These are phyloP conservation scores for Aphanocladium album DNA, from an alignment of 2,329 filamentous ascomycete species.

Conservation along the genomic window DNA sequence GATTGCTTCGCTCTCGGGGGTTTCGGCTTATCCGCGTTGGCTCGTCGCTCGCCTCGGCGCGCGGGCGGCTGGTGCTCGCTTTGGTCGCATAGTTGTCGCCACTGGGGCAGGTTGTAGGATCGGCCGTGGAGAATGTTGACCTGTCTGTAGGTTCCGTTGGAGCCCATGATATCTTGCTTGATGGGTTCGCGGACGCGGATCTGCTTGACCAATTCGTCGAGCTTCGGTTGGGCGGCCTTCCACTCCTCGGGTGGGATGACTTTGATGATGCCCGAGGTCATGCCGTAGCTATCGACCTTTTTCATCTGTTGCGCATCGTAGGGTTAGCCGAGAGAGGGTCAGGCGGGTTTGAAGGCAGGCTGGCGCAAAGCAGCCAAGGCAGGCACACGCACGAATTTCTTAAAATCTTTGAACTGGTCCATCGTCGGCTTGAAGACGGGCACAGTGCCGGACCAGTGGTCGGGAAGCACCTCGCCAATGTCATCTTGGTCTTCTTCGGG, in stretches of 20 bases:
- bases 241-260: slow-evolving; percentile 91
- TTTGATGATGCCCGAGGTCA: slow-evolving; percentile 96
- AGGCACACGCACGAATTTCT: slow-evolving; percentile 65
- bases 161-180: slow-evolving; percentile 96
- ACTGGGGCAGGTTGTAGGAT: slow-evolving; percentile 94
- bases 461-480: slow-evolving; percentile 74
- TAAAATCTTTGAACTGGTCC: slow-evolving; percentile 91
- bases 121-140: slow-evolving; percentile 95
- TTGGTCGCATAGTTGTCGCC: slow-evolving; percentile 89
- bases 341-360: not conserved
- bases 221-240: slow-evolving; percentile 71
- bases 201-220: slow-evolving; percentile 83
- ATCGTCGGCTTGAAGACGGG: slow-evolving; percentile 95
- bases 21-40: slow-evolving; percentile 51
- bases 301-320: slow-evolving; percentile 48
- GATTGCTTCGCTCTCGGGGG: slow-evolving; percentile 36
- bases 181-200: slow-evolving; percentile 95
- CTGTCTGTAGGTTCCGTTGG: slow-evolving; percentile 91
- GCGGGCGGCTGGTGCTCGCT: slow-evolving; percentile 95
- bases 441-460: slow-evolving; percentile 86
- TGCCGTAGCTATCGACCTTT: slow-evolving; percentile 88
- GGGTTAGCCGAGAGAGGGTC: slow-evolving; percentile 4
- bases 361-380: not conserved
- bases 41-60: slow-evolving; percentile 74
- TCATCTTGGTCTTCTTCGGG: slow-evolving; percentile 47